These are phyloP conservation scores for Nitzschia sp. DNA, from an alignment of 108 stramenopile genomes.

Conservation along the genomic window DNA sequence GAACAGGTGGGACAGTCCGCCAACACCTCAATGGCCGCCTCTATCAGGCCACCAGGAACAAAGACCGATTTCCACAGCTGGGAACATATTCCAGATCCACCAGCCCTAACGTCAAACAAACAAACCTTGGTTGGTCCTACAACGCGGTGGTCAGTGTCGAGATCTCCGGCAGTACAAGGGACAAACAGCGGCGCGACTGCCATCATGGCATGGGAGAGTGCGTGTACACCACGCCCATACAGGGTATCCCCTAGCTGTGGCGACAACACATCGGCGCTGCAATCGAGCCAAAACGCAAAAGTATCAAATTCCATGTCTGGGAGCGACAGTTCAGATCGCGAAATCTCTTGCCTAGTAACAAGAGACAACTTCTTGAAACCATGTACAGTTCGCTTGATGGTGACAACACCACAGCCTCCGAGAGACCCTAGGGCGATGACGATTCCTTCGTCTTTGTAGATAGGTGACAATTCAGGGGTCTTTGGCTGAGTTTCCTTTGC, in stretches of 20 bases:
- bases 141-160: constrained; percentile 73
- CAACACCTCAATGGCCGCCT: constrained; percentile 67
- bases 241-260: constrained; percentile 36
- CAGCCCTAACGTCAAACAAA: constrained; percentile 76
- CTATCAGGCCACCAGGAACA: constrained; percentile 46
- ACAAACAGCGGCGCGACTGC: constrained; percentile 90
- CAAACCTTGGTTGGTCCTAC: constrained; percentile 61
- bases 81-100: constrained; percentile 66
- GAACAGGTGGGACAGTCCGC: constrained; percentile 65
- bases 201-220: constrained; percentile 87
- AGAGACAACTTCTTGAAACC: constrained; percentile 78
- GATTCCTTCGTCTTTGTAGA: background rate
- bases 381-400: constrained; percentile 73
- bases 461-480: constrained; percentile 8
- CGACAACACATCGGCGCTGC: constrained; percentile 54
- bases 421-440: constrained; percentile 40
- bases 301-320: constrained; percentile 94
- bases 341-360: constrained; percentile 68
- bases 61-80: constrained; percentile 61
- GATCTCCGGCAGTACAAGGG: constrained; percentile 70
- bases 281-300: constrained; percentile 89
- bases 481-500: constrained; percentile 8
- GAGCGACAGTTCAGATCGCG: constrained; percentile 72
- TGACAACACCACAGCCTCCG: constrained; percentile 76
- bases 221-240: constrained; percentile 87